Base-by-base conservation (phyloP, 2,329 filamentous ascomycete species). In the Pyrenochaeta sp. region DNA sequence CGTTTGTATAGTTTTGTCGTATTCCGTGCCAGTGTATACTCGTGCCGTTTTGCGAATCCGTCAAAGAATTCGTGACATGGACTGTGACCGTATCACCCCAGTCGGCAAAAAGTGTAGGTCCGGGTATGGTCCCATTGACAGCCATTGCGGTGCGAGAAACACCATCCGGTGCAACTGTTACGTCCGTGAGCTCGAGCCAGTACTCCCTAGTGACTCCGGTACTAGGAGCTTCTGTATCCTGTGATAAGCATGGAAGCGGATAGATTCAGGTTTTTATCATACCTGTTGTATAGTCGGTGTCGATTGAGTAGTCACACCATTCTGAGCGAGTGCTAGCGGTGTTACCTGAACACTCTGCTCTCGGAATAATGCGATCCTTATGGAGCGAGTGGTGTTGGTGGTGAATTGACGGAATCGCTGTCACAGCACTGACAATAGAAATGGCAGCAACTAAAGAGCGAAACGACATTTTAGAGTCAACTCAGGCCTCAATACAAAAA, bases 201-300 rank as follows among this genome's bases (percentile, higher is more conserved):
- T 77, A 78, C 41, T 73, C 72, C 8, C 82, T 72, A 15, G 79
- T 81, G 2, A 83, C 76, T 9, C 81, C 79, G 0, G 82, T 85
- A 22, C 71, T 66, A 1, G 81, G 81, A 20, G 69, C 68, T 4
- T 74, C 65, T 41, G 19, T 10, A 20, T 3, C 8, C n/a, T n/a
- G n/a, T n/a, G n/a, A n/a, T n/a, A n/a, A n/a, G n/a, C 9, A 22
- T 24, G n/a, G 5, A 4, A 1, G 9, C n/a, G n/a, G n/a, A n/a
- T n/a, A n/a, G n/a, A n/a, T n/a, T n/a, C n/a, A n/a, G n/a, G n/a
- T n/a, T n/a, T 22, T 8, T 29, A 10, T 14, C 35, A 17, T 35
- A 52, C 49, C 41, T 2, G 67, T 64, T 48, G 81, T 81, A 32
- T 81, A 81, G 61, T 83, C 80, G 40, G 76, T 80, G 3, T 73